phyloP scores from a whole-genome alignment of 768 basidiomycete species.

The Coprinopsis strossmayeri region DNA sequence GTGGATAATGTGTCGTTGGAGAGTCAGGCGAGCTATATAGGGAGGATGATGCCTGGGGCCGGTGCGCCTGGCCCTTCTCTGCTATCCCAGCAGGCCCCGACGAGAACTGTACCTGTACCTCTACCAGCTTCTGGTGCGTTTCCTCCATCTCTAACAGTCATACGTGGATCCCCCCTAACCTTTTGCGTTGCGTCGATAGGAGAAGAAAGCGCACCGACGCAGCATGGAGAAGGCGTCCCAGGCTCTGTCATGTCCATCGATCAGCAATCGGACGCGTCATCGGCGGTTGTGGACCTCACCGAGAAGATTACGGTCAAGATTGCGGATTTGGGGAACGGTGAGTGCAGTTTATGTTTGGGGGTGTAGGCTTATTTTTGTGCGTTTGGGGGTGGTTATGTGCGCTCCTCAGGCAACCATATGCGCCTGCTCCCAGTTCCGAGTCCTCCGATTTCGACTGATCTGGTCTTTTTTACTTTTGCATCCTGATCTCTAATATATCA shows the following conservation, averaged over 20 bases:
- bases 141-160: too few relatives aligned
- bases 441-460: too few relatives aligned
- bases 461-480: background rate
- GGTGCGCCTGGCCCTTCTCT: conserved; percentile 54
- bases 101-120: conserved; percentile 9
- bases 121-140: background rate
- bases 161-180: too few relatives aligned
- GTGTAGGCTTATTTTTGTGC: too few relatives aligned
- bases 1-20: conserved; percentile 34
- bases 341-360: too few relatives aligned
- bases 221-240: conserved; percentile 16
- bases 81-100: conserved; percentile 63
- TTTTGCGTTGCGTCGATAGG: too few relatives aligned
- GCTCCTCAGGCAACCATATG: too few relatives aligned
- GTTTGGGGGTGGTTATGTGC: too few relatives aligned
- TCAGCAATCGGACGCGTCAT: conserved; percentile 23
- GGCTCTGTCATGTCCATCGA: conserved; percentile 30
- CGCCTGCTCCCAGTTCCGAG: too few relatives aligned
- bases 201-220: too few relatives aligned
- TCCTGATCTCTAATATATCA: background rate
- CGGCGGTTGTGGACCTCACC: conserved; percentile 3
- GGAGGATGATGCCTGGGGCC: conserved; percentile 15
- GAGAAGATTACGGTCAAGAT: conserved; percentile 94
- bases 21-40: conserved; percentile 23
- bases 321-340: conserved; percentile 94